Evolutionary conservation across 495 filamentous ascomycete species (phyloP).

Genomic region (Penicillium longicatenatum): DNA sequence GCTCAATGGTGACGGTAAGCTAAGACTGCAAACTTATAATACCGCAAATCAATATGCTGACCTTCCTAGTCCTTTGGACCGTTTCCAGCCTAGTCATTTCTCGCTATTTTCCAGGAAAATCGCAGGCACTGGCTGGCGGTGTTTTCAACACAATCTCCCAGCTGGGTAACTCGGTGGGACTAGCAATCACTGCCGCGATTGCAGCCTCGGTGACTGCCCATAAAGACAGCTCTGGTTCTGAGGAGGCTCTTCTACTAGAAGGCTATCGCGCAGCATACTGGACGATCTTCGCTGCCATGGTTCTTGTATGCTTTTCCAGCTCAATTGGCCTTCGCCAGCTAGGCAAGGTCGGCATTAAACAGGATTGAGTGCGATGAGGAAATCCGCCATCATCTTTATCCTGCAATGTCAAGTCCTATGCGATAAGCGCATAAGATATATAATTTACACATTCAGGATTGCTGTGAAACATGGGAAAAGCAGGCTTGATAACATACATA

Average conservation of each 20-base stretch:
- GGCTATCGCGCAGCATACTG: constrained; percentile 15
- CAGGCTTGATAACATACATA: too few species aligned
- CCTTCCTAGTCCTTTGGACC: constrained; percentile 34
- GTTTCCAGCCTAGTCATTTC: constrained; percentile 58
- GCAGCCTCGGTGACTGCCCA: constrained; percentile 8
- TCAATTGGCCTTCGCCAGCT: not conserved
- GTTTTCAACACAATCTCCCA: constrained; percentile 62
- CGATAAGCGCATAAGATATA: too few species aligned
- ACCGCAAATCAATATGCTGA: not conserved
- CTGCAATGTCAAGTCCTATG: too few species aligned
- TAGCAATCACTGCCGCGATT: constrained; percentile 10
- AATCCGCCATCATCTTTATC: too few species aligned
- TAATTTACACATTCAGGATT: too few species aligned
- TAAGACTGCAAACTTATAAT: too few species aligned
- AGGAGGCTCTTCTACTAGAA: not conserved
- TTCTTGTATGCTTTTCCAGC: not conserved
- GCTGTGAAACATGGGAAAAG: too few species aligned
- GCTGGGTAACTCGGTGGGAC: constrained; percentile 56
- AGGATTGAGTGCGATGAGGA: not conserved
- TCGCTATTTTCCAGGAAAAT: constrained; percentile 25
- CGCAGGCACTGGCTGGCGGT: constrained; percentile 52
- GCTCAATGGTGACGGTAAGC: not conserved
- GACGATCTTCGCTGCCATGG: constrained; percentile 15
- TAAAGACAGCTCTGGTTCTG: not conserved
- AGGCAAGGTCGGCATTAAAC: constrained; percentile 1